Evolutionary conservation across 805 yeast genomes (phyloP).

Genomic region (Scheffersomyces coipomensis): DNA sequence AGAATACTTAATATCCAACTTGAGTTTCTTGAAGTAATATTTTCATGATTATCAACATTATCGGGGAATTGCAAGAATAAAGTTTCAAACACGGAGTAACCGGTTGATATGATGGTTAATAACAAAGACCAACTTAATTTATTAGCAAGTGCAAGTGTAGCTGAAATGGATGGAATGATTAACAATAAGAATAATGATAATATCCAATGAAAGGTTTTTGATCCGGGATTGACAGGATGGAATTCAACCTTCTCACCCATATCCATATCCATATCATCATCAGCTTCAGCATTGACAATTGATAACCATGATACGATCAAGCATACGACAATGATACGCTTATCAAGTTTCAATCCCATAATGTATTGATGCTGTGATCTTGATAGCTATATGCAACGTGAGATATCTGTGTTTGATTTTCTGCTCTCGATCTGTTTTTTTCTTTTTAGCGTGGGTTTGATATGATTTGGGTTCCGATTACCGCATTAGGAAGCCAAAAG

Average conservation of each 20-base stretch:
- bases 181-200: conserved; percentile 45
- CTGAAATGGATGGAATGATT: conserved; percentile 55
- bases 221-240: conserved; percentile 46
- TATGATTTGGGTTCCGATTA: too few relatives aligned
- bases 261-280: conserved; percentile 17
- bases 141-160: conserved; percentile 56
- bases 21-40: conserved; percentile 64
- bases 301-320: neutral
- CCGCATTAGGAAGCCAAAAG: too few relatives aligned
- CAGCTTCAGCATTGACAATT: neutral
- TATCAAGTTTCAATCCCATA: too few relatives aligned
- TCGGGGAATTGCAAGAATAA: conserved; percentile 63
- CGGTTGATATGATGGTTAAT: conserved; percentile 46
- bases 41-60: conserved; percentile 58
- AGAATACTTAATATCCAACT: conserved; percentile 58
- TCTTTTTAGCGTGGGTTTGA: neutral
- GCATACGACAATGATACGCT: too few relatives aligned
- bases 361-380: too few relatives aligned
- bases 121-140: conserved; percentile 42
- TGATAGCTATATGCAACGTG: too few relatives aligned
- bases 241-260: conserved; percentile 29
- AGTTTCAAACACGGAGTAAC: conserved; percentile 57
- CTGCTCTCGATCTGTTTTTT: neutral
- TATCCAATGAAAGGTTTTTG: conserved; percentile 68
- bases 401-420: neutral